Evolutionary conservation across 495 filamentous ascomycete genomes (phyloP).

Genomic region (Daldinia bambusicola): DNA sequence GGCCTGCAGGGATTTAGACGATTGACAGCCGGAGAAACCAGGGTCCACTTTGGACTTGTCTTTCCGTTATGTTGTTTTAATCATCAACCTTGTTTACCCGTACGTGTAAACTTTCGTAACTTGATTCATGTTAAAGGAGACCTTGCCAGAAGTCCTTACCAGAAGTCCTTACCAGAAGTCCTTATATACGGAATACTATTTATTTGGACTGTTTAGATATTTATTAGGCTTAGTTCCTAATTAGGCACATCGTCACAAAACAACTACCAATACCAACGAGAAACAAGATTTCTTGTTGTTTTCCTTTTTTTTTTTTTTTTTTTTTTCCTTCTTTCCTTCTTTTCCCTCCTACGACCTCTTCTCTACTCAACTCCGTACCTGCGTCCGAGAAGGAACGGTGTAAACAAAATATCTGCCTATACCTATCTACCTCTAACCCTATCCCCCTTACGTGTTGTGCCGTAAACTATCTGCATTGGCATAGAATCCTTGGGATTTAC

Average conservation of each 20-base stretch:
- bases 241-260: conserved; percentile 21
- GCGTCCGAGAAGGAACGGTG: conserved; percentile 20
- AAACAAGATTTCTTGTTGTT: conserved; percentile 18
- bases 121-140: conserved; percentile 8
- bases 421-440: background rate
- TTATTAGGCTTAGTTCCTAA: conserved; percentile 21
- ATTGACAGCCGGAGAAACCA: conserved; percentile 37
- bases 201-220: conserved; percentile 16
- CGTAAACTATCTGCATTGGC: conserved; percentile 14
- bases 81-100: conserved; percentile 32
- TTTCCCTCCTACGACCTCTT: conserved; percentile 3
- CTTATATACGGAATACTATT: background rate
- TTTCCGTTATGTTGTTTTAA: conserved; percentile 17
- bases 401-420: conserved; percentile 22
- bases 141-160: too few species aligned
- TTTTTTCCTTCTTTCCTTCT: background rate
- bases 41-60: conserved; percentile 31
- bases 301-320: conserved; percentile 3
- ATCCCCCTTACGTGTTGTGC: conserved; percentile 13
- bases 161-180: too few species aligned
- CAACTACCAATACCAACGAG: background rate
- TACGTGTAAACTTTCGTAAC: conserved; percentile 16
- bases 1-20: conserved; percentile 34
- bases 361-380: conserved; percentile 10
- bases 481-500: conserved; percentile 20